Conservation (phyloP, 768 basidiomycete species). For the Lepiota subincarnata region DNA sequence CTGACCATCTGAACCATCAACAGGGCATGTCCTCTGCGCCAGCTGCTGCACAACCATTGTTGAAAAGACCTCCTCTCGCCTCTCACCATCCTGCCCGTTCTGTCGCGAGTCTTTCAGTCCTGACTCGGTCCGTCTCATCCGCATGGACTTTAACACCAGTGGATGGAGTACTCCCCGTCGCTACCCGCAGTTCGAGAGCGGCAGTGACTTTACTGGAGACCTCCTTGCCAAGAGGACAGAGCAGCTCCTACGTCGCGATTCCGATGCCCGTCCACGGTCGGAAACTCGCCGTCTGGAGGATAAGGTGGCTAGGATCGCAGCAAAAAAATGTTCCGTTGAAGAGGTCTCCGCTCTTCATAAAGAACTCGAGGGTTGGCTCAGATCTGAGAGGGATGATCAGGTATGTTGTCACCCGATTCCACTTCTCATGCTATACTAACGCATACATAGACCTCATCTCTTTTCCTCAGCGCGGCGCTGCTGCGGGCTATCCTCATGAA, state of each 20-base stretch:
- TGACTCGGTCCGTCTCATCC: slow-evolving; percentile 70
- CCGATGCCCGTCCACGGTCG: slow-evolving; percentile 37
- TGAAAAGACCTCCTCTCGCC: slow-evolving; percentile 72
- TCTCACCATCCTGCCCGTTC: slow-evolving; percentile 77
- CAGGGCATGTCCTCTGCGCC: slow-evolving; percentile 80
- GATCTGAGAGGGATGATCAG: slow-evolving; percentile 61
- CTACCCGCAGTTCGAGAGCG: slow-evolving; percentile 46
- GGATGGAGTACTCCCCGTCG: slow-evolving; percentile 68
- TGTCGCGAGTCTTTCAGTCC: slow-evolving; percentile 72
- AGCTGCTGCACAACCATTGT: slow-evolving; percentile 75
- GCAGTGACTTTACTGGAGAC: slow-evolving; percentile 35
- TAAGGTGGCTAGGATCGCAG: slow-evolving; percentile 73
- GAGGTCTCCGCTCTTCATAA: slow-evolving; percentile 75
- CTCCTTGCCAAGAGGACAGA: slow-evolving; percentile 45
- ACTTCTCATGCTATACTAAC: slow-evolving; percentile 15
- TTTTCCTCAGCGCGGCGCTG: slow-evolving; percentile 72
- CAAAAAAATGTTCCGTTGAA: slow-evolving; percentile 85
- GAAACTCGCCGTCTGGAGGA: slow-evolving; percentile 70
- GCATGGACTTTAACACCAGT: slow-evolving; percentile 68
- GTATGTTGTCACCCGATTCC: slow-evolving; percentile 38
- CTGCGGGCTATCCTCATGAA: slow-evolving; percentile 82
- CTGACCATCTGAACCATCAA: background rate
- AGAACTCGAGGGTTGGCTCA: slow-evolving; percentile 76
- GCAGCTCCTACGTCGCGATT: slow-evolving; percentile 43
- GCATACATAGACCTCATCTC: slow-evolving; percentile 51